phyloP scores from a whole-genome alignment of 2,329 filamentous ascomycete species.

The Colletotrichum graminicola region DNA sequence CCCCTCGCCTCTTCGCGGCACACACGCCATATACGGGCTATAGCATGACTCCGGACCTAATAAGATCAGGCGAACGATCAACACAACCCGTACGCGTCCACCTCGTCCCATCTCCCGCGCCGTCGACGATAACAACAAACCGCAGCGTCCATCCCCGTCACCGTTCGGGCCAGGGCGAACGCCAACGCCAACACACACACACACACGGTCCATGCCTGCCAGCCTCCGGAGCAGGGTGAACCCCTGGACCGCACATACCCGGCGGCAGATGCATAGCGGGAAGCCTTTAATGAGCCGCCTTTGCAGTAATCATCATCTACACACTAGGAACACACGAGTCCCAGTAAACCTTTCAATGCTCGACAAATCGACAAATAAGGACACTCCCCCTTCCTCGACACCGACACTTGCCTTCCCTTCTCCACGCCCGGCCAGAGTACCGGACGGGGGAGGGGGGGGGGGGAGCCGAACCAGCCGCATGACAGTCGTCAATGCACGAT shows the following conservation, averaged over 20 bases:
- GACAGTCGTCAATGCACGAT: conserved; percentile 19
- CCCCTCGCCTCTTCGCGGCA: not conserved
- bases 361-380: not conserved
- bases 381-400: not conserved
- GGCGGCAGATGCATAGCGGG: too few relatives aligned
- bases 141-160: not conserved
- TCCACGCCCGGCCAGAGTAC: not conserved
- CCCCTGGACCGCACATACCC: not conserved
- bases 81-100: not conserved
- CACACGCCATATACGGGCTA: not conserved
- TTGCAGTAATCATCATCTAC: not conserved
- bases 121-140: not conserved
- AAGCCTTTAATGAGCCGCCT: not conserved
- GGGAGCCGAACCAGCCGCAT: conserved; percentile 4
- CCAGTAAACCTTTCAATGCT: not conserved
- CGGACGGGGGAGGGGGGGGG: not conserved
- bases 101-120: conserved; percentile 5
- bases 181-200: not conserved
- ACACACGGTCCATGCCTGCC: not conserved
- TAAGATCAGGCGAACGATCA: conserved; percentile 16
- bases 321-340: not conserved
- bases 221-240: not conserved
- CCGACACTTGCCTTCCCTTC: not conserved
- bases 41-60: conserved; percentile 7
- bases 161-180: not conserved